Conservation (phyloP, 306 rosid species). For the Adenanthera pavonina region DNA sequence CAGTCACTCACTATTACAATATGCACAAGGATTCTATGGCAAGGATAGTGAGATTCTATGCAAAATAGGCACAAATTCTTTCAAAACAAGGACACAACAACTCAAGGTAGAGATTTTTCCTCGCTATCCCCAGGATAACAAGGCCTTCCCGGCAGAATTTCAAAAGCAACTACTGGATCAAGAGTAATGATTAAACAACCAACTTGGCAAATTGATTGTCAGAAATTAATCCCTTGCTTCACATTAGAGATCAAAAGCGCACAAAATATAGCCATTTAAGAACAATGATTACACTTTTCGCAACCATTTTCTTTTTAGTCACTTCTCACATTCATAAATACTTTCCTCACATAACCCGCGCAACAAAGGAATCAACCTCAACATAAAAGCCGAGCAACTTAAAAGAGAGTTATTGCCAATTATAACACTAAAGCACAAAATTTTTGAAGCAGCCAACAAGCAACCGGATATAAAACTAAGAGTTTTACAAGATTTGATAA, state of each 20-base stretch:
- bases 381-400: not conserved
- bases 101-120: no score
- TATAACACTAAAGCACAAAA: not conserved
- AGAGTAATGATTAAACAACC: no score
- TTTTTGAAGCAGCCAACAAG: not conserved
- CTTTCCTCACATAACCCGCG: not conserved
- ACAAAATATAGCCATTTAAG: not conserved
- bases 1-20: slow-evolving; percentile 13
- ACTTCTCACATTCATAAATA: slow-evolving; percentile 27
- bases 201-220: no score
- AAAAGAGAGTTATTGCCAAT: not conserved
- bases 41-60: not conserved
- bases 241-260: not conserved
- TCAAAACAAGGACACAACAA: not conserved
- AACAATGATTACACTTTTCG: not conserved
- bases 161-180: no score
- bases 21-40: not conserved
- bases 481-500: slow-evolving; percentile 33
- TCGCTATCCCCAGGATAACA: no score
- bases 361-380: not conserved
- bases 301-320: not conserved
- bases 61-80: not conserved
- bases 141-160: no score
- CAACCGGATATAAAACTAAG: not conserved
- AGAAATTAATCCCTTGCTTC: slow-evolving; percentile 10